Percentiles rank a stretch among this genome's conserved stretches.
Evolutionary conservation across 1,284 basidiomycete species (phyloP).

Genomic region (Apiotrichum domesticum): DNA sequence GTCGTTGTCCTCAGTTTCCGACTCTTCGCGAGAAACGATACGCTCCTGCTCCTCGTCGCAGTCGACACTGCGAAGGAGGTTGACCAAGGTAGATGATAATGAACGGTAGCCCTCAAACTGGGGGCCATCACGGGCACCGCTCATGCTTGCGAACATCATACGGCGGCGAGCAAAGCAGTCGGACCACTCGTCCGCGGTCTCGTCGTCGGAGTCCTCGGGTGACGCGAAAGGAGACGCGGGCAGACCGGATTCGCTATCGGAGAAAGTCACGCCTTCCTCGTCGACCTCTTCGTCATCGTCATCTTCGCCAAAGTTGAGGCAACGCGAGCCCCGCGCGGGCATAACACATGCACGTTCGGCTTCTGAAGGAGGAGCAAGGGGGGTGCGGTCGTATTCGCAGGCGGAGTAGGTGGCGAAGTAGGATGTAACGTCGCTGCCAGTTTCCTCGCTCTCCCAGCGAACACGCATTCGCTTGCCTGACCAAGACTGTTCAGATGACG

Average conservation of each 20-base stretch:
- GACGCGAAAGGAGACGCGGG: conserved; percentile 17
- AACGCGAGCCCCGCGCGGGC: conserved; percentile 42
- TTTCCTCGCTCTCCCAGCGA: conserved; percentile 33
- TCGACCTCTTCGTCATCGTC: conserved; percentile 14
- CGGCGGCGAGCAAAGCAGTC: conserved; percentile 38
- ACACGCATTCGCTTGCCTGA: conserved; percentile 34
- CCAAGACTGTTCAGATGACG: conserved; percentile 10
- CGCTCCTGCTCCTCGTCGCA: conserved; percentile 10
- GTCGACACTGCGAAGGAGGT: conserved; percentile 26
- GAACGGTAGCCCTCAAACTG: conserved; percentile 43
- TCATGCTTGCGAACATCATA: conserved; percentile 43
- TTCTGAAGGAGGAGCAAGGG: conserved; percentile 45
- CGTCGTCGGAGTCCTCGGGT: conserved; percentile 16
- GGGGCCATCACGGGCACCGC: conserved; percentile 18
- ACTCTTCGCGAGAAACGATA: conserved; percentile 3
- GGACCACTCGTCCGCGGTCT: conserved; percentile 28
- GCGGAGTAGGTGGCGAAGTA: conserved; percentile 44
- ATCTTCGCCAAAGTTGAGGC: conserved; percentile 19
- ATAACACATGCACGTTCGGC: conserved; percentile 44
- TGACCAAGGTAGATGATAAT: conserved; percentile 33
- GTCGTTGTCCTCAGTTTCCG: conserved; percentile 6
- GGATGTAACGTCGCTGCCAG: conserved; percentile 35
- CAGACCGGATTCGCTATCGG: neutral
- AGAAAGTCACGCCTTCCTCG: neutral
- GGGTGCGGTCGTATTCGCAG: conserved; percentile 47